phyloP scores from a whole-genome alignment of 768 basidiomycete species.

The Mycena crocata region DNA sequence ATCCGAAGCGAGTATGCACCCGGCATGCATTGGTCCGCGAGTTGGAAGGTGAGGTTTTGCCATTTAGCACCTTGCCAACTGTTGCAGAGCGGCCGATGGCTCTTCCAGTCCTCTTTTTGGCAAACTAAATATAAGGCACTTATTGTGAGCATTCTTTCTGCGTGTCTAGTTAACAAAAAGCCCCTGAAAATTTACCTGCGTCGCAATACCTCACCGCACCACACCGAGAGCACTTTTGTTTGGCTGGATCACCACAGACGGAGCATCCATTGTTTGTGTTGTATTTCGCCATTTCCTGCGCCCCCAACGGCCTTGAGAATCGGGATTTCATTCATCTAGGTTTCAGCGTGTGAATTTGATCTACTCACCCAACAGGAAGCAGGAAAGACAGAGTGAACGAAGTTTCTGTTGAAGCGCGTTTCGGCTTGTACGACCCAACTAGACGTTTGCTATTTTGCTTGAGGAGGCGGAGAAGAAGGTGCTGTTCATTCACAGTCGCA shows the following conservation, averaged over 20 bases:
- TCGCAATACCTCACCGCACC: slow-evolving; percentile 29
- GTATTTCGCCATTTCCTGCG: slow-evolving; percentile 21
- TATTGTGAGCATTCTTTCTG: slow-evolving; percentile 7
- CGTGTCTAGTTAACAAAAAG: neutral
- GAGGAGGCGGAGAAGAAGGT: slow-evolving; percentile 30
- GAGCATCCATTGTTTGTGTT: slow-evolving; percentile 31
- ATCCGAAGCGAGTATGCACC: neutral
- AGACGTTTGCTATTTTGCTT: slow-evolving; percentile 29
- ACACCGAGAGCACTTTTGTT: slow-evolving; percentile 30
- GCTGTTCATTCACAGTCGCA: slow-evolving; percentile 29
- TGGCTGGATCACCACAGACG: slow-evolving; percentile 29
- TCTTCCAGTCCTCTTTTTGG: slow-evolving; percentile 35
- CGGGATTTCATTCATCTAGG: neutral
- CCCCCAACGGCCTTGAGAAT: slow-evolving; percentile 14
- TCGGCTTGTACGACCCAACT: slow-evolving; percentile 18
- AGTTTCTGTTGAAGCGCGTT: slow-evolving; percentile 24
- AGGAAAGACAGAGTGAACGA: slow-evolving; percentile 29
- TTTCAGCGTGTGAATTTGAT: neutral
- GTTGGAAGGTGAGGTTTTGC: slow-evolving; percentile 20
- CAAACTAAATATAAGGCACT: slow-evolving; percentile 14
- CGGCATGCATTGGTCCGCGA: neutral
- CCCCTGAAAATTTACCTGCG: slow-evolving; percentile 12
- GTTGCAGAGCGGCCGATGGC: slow-evolving; percentile 25
- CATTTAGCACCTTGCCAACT: slow-evolving; percentile 24
- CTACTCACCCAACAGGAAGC: slow-evolving; percentile 32